These are phyloP conservation scores for Setomelanomma holmii DNA, from an alignment of 2,329 filamentous ascomycete genomes.

Conservation along the genomic window DNA sequence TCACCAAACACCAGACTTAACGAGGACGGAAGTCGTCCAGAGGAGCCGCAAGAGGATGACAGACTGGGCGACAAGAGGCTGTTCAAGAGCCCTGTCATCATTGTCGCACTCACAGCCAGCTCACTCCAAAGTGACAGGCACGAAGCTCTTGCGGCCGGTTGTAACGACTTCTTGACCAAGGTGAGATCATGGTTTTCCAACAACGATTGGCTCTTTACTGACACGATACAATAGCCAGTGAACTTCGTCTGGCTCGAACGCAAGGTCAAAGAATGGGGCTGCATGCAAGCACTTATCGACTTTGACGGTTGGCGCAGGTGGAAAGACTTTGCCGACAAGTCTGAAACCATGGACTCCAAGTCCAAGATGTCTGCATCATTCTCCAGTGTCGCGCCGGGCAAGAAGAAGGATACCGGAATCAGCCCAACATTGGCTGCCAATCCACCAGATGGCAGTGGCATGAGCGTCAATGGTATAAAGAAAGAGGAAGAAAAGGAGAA, in stretches of 20 bases:
- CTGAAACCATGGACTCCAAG: constrained; percentile 43
- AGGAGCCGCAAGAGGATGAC: constrained; percentile 66
- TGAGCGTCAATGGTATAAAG: constrained; percentile 28
- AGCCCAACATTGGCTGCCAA: constrained; percentile 24
- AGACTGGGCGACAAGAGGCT: constrained; percentile 69
- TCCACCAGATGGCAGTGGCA: constrained; percentile 12
- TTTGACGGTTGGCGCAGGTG: constrained; percentile 98
- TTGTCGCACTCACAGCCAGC: constrained; percentile 93
- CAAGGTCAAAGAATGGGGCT: constrained; percentile 99
- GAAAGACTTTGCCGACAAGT: constrained; percentile 73
- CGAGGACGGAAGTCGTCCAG: constrained; percentile 48
- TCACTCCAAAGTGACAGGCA: constrained; percentile 94
- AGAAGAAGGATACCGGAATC: constrained; percentile 24
- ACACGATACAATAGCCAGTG: constrained; percentile 70
- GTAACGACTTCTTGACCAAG: constrained; percentile 98
- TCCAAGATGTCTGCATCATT: constrained; percentile 45
- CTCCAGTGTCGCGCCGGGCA: constrained; percentile 35
- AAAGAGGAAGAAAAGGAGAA: constrained; percentile 38
- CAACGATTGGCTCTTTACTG: constrained; percentile 11
- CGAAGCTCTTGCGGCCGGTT: constrained; percentile 91
- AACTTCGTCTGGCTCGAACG: constrained; percentile 97
- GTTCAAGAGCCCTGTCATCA: constrained; percentile 97
- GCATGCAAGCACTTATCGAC: constrained; percentile 98
- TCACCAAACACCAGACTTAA: constrained; percentile 40
- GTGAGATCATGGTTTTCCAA: constrained; percentile 56